Percentiles rank a stretch among this genome's conserved stretches.
phyloP scores from a whole-genome alignment of 2,329 filamentous ascomycete species.

The Ophiostoma tasmaniense region DNA sequence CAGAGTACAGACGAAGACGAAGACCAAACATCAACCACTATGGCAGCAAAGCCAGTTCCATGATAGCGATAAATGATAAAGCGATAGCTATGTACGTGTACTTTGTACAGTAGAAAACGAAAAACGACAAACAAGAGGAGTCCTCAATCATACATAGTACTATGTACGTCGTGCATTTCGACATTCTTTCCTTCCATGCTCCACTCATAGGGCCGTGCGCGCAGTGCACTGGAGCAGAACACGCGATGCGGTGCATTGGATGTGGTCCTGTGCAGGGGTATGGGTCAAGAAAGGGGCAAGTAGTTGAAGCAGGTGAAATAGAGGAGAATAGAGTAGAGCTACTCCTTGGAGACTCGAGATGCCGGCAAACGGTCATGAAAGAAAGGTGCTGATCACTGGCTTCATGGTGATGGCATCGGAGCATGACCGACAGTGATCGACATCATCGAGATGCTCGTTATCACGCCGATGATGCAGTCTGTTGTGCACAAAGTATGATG shows the following conservation, averaged over 20 bases:
- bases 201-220: conserved; percentile 15
- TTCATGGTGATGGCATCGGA: background rate
- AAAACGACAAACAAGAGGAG: background rate
- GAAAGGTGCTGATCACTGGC: background rate
- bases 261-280: background rate
- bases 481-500: background rate
- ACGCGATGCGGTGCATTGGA: background rate
- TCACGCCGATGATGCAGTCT: background rate
- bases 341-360: background rate
- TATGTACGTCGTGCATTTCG: background rate
- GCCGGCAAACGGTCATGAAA: background rate
- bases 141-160: background rate
- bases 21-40: background rate
- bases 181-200: background rate
- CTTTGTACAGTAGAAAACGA: too few species aligned
- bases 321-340: too few species aligned
- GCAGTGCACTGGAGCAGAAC: background rate
- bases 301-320: too few species aligned
- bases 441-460: background rate
- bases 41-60: background rate
- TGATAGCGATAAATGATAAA: background rate
- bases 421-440: background rate
- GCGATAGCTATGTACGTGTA: background rate
- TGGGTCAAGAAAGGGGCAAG: background rate
- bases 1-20: too few species aligned